Conservation (phyloP, 1,284 basidiomycete species). For the Salmacisia buchloeana region DNA sequence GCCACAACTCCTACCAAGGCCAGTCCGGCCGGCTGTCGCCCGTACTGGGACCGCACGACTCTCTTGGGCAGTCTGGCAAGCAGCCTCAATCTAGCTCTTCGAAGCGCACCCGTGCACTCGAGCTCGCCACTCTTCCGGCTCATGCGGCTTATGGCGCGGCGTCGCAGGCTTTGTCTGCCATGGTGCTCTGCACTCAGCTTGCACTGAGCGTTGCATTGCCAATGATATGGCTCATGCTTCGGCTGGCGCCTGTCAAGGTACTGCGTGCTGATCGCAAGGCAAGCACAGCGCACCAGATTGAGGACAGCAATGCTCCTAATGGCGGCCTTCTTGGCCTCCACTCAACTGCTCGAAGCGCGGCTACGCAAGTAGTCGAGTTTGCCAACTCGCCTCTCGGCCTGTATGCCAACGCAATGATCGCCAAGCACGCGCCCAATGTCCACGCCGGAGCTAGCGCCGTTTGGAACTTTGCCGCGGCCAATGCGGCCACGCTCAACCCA, state of each 20-base stretch:
- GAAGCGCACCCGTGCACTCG: neutral
- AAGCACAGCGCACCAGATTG: neutral
- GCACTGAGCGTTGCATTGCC: neutral
- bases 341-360: neutral
- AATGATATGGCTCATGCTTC: conserved; percentile 3
- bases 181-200: conserved; percentile 1
- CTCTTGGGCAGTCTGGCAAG: no score
- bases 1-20: no score
- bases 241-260: neutral
- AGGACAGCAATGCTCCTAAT: neutral
- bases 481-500: neutral
- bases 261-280: neutral
- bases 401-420: conserved; percentile 3
- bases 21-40: no score
- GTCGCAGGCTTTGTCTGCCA: neutral
- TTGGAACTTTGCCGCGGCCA: neutral
- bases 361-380: neutral
- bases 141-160: neutral
- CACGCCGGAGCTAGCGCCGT: neutral
- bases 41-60: no score
- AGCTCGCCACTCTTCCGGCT: neutral
- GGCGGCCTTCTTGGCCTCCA: neutral
- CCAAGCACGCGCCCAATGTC: conserved; percentile 1
- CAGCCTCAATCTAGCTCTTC: no score
- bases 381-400: neutral